Evolutionary conservation across 768 basidiomycete species (phyloP).

Genomic region (Leccinum ochraceum): DNA sequence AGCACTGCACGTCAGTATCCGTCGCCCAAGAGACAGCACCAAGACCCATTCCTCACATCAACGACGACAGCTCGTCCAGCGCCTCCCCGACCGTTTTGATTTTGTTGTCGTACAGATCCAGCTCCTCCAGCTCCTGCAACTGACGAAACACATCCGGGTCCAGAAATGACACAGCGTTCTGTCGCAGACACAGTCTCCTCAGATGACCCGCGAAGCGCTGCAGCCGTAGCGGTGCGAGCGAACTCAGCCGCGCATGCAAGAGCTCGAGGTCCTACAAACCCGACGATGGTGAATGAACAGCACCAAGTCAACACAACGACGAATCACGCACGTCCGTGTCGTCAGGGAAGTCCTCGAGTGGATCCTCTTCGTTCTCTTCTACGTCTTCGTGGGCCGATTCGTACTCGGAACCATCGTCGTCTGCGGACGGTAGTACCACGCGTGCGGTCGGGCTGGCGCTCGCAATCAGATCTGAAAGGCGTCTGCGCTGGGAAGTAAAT

Average conservation of each 20-base stretch:
- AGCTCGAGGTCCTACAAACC: slow-evolving; percentile 77
- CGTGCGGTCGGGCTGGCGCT: slow-evolving; percentile 38
- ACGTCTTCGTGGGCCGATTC: slow-evolving; percentile 44
- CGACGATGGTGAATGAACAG: neutral
- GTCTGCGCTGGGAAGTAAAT: neutral
- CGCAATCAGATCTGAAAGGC: slow-evolving; percentile 5
- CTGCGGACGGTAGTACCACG: slow-evolving; percentile 46
- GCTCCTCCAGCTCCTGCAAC: slow-evolving; percentile 74
- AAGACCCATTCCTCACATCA: slow-evolving; percentile 47
- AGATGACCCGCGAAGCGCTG: slow-evolving; percentile 70
- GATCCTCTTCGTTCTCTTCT: slow-evolving; percentile 58
- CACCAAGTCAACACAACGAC: neutral
- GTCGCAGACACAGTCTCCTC: slow-evolving; percentile 78
- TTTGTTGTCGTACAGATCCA: slow-evolving; percentile 97
- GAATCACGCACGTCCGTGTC: slow-evolving; percentile 68
- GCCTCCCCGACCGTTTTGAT: slow-evolving; percentile 73
- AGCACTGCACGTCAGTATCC: neutral
- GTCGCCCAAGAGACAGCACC: neutral
- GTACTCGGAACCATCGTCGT: slow-evolving; percentile 34
- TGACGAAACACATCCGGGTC: slow-evolving; percentile 70
- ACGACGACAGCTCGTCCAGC: slow-evolving; percentile 52
- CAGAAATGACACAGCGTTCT: slow-evolving; percentile 76
- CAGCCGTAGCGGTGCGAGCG: slow-evolving; percentile 66
- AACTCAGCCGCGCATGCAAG: slow-evolving; percentile 73
- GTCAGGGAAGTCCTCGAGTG: slow-evolving; percentile 77